Percentiles rank a stretch among this genome's conserved stretches.
phyloP scores from a whole-genome alignment of 768 basidiomycete genomes.

The Panaeolus cyanescens region DNA sequence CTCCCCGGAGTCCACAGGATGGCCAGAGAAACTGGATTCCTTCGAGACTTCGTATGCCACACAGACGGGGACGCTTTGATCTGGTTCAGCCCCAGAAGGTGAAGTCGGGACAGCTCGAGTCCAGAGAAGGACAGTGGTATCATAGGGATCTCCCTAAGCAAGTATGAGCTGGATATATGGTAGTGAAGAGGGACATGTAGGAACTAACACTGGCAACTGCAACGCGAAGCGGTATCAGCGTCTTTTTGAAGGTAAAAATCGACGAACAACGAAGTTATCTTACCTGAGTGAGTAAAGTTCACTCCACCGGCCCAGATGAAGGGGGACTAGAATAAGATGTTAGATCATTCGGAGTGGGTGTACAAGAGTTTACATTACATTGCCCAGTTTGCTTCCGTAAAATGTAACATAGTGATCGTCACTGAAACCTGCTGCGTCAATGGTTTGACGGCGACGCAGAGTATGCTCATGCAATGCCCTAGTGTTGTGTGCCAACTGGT shows the following conservation, averaged over 20 bases:
- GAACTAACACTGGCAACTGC: constrained; percentile 49
- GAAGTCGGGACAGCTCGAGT: constrained; percentile 50
- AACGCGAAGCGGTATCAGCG: not conserved
- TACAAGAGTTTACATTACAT: constrained; percentile 35
- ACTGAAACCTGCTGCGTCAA: constrained; percentile 37
- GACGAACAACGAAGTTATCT: constrained; percentile 6
- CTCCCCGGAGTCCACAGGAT: constrained; percentile 42
- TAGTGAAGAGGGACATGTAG: not conserved
- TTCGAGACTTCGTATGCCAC: constrained; percentile 47
- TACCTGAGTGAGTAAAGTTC: constrained; percentile 50
- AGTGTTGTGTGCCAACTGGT: constrained; percentile 42
- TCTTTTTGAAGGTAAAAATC: no score
- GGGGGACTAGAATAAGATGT: constrained; percentile 31
- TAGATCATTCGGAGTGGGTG: not conserved
- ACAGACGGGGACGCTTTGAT: constrained; percentile 54
- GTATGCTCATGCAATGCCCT: constrained; percentile 36
- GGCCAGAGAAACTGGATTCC: constrained; percentile 33
- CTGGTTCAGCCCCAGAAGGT: constrained; percentile 32
- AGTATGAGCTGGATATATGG: not conserved
- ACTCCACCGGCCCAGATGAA: constrained; percentile 52
- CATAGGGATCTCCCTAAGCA: constrained; percentile 55
- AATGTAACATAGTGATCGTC: constrained; percentile 54
- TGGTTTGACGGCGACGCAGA: constrained; percentile 35
- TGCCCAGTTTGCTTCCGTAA: constrained; percentile 49
- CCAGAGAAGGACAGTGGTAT: constrained; percentile 57